Conservation (phyloP, 495 filamentous ascomycete species). For the Podospora tetraspora region DNA sequence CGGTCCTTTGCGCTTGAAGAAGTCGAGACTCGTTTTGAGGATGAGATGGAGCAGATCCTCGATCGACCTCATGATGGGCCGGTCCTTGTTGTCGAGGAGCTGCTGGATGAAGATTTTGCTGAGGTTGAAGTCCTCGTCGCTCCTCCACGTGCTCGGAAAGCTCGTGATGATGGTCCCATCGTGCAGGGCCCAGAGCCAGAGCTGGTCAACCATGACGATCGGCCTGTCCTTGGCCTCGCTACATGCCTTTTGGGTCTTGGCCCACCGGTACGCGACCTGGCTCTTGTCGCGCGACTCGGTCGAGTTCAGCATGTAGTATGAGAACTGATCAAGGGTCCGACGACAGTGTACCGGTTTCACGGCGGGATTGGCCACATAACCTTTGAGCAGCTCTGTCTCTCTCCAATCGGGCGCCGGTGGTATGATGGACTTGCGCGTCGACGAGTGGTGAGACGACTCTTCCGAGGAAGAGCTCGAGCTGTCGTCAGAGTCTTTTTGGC, state of each 20-base stretch:
- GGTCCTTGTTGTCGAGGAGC: slow-evolving; percentile 17
- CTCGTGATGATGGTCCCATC: slow-evolving; percentile 19
- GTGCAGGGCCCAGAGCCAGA: slow-evolving; percentile 19
- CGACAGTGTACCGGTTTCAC: slow-evolving; percentile 20
- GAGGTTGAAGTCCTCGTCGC: slow-evolving; percentile 17
- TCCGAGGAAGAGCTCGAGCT: neutral
- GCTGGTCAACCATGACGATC: slow-evolving; percentile 23
- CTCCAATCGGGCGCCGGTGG: slow-evolving; percentile 1
- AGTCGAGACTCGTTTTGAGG: slow-evolving; percentile 19
- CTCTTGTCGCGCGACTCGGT: slow-evolving; percentile 20
- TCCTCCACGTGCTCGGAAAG: slow-evolving; percentile 15
- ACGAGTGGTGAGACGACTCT: slow-evolving; percentile 1
- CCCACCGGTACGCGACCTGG: slow-evolving; percentile 19
- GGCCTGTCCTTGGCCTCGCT: slow-evolving; percentile 13
- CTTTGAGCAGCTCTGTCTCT: slow-evolving; percentile 12
- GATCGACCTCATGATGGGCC: slow-evolving; percentile 14
- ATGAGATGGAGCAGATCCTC: slow-evolving; percentile 18
- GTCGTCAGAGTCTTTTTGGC: slow-evolving; percentile 10
- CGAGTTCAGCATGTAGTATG: slow-evolving; percentile 20
- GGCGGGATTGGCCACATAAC: slow-evolving; percentile 12
- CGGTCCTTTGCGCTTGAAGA: slow-evolving; percentile 19
- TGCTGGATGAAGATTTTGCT: slow-evolving; percentile 8
- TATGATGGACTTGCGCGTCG: neutral
- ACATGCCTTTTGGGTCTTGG: slow-evolving; percentile 5
- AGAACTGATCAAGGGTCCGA: slow-evolving; percentile 19